Evolutionary conservation across 768 basidiomycete genomes (phyloP).

Genomic region (Lactarius quietus): DNA sequence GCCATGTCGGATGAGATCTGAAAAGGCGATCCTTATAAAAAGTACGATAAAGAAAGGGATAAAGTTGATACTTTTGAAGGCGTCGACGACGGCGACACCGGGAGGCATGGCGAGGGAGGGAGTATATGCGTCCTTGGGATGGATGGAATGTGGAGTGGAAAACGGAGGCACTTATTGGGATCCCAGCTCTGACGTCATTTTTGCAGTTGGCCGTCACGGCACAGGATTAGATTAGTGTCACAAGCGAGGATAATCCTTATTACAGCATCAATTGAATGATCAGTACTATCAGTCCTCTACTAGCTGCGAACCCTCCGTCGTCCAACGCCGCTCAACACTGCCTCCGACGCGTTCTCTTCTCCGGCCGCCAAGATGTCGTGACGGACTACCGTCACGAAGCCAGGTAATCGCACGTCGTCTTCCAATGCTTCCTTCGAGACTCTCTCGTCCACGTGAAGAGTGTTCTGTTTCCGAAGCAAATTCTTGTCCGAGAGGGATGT

Average conservation of each 20-base stretch:
- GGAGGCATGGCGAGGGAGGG: constrained; percentile 14
- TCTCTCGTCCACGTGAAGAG: constrained; percentile 2
- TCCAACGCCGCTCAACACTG: constrained; percentile 19
- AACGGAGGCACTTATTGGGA: not conserved
- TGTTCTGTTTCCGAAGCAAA: constrained; percentile 9
- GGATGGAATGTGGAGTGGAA: constrained; percentile 1
- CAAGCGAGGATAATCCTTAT: not conserved
- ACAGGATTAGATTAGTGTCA: not conserved
- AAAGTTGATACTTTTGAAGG: constrained; percentile 23
- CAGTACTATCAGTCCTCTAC: no score
- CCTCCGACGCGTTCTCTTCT: constrained; percentile 1
- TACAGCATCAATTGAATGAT: not conserved
- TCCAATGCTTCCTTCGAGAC: constrained; percentile 11
- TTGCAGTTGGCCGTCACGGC: not conserved
- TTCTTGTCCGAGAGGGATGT: constrained; percentile 18
- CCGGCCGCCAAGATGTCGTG: constrained; percentile 3
- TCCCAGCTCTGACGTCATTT: constrained; percentile 22
- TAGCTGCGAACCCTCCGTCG: not conserved
- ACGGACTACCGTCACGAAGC: constrained; percentile 10
- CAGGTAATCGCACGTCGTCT: constrained; percentile 13
- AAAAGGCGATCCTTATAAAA: constrained; percentile 6
- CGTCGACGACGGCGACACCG: constrained; percentile 25
- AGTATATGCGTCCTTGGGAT: not conserved
- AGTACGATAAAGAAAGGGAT: not conserved
- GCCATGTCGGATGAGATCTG: constrained; percentile 54